Evolutionary conservation across 2,329 filamentous ascomycete genomes (phyloP).

Genomic region (Pseudogymnoascus sp.): DNA sequence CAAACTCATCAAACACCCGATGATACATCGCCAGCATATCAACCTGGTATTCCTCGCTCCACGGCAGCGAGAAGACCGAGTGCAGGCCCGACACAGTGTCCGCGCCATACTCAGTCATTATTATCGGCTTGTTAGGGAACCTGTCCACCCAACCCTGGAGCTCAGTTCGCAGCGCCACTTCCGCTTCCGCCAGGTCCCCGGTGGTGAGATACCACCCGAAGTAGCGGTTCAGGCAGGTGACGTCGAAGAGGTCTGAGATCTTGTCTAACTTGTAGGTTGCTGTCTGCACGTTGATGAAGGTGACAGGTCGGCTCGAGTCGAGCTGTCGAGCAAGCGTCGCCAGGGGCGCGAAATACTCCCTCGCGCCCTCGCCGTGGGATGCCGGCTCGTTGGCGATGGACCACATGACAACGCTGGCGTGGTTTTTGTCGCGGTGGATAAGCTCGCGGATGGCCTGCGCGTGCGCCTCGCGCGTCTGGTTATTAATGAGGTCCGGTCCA

Average conservation of each 20-base stretch:
- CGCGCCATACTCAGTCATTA: conserved; percentile 28
- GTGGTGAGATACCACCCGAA: conserved; percentile 27
- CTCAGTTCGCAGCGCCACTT: conserved; percentile 22
- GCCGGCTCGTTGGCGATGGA: conserved; percentile 59
- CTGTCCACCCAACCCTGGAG: conserved; percentile 22
- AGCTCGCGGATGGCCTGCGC: conserved; percentile 59
- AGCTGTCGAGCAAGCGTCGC: conserved; percentile 20
- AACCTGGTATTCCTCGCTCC: conserved; percentile 28
- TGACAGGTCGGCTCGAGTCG: conserved; percentile 24
- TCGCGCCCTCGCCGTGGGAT: not conserved
- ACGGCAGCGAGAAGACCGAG: conserved; percentile 21
- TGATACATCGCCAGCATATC: conserved; percentile 26
- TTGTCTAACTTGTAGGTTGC: conserved; percentile 16
- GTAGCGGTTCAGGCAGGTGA: conserved; percentile 27
- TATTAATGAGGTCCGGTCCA: conserved; percentile 18
- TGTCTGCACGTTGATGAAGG: conserved; percentile 22
- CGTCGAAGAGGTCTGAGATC: conserved; percentile 26
- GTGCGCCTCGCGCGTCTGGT: conserved; percentile 44
- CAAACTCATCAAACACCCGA: conserved; percentile 26
- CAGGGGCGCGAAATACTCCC: not conserved
- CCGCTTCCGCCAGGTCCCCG: conserved; percentile 21
- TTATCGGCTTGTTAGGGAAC: conserved; percentile 24
- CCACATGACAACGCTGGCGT: conserved; percentile 66
- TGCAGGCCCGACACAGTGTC: conserved; percentile 27
- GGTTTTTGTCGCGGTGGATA: conserved; percentile 62